Evolutionary conservation across 2,329 filamentous ascomycete species (phyloP), one percentile per base, ranked within the genome.

Genomic region (Sordariomycetes sp.): DNA sequence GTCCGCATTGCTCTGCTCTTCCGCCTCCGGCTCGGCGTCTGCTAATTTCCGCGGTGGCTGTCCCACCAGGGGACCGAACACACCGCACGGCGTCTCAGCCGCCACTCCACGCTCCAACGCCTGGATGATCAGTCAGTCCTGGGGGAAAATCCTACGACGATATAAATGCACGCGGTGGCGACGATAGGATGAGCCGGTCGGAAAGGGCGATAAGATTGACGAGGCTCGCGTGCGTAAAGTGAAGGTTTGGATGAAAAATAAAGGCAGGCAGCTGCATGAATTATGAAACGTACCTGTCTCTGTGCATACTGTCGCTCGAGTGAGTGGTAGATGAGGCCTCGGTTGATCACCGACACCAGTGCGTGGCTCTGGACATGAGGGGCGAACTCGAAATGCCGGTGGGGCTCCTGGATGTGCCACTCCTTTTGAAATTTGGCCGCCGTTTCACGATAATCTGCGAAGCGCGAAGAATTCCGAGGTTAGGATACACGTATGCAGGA

Each of bases 341-440:
- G 80, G 69, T 85, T 84, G 62, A 86, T 70, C 61, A 84, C 73
- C 59, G 76, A 77, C 59, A 86, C 80, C 65, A 86, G 73, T 63
- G 82, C 81, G 70, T 84, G 81, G 64, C 76, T 79, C 69, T 82
- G 78, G 69, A 86, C 81, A 70, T 85, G 77, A 65, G 76, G 78
- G 67, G 82, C 82, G 69, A 85, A 86, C 60, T 78, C 74, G 61
- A 86, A 79, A 60, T 83, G 74, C 64, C 77, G 76, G 67, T 85
- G 80, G 64, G 82, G 82, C 69, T 80, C 75, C 65, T 76, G 73
- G 62, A 83, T 72, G 69, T 82, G 77, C 82, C 82, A 86, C 72
- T 86, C 82, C 67, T 85, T 84, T 65, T 85, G 81, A 63, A 86
- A 80, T 67, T 83, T 84, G 70, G 80, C 78, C 57, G 82, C 82